Conservation (phyloP, 2,329 filamentous ascomycete genomes). For the Cladophialophora psammophila region DNA sequence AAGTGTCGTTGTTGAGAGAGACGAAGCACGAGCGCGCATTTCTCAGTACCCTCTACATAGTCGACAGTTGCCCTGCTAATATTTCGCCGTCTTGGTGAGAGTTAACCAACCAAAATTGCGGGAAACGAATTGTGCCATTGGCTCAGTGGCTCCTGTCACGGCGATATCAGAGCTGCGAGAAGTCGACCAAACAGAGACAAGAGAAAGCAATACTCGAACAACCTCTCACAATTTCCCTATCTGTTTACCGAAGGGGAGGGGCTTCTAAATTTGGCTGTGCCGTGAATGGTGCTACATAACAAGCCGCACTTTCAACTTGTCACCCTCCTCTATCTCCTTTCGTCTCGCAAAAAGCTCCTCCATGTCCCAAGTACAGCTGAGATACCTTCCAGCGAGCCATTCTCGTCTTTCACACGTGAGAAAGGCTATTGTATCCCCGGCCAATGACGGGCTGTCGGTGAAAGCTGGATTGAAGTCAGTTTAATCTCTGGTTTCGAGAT, state of each 20-base stretch:
- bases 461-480: slow-evolving; percentile 8
- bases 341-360: slow-evolving; percentile 33
- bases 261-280: neutral
- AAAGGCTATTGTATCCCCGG: slow-evolving; percentile 41
- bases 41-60: too few species aligned
- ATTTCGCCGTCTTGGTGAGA: too few species aligned
- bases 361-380: slow-evolving; percentile 41
- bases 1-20: too few species aligned
- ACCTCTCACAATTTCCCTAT: neutral
- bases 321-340: slow-evolving; percentile 33
- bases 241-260: neutral
- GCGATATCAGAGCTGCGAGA: too few species aligned
- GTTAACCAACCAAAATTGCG: too few species aligned
- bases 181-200: too few species aligned
- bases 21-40: too few species aligned
- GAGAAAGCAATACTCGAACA: too few species aligned
- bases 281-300: slow-evolving; percentile 1
- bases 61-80: too few species aligned
- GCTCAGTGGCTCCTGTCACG: too few species aligned
- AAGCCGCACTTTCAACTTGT: slow-evolving; percentile 29
- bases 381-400: slow-evolving; percentile 33
- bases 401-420: slow-evolving; percentile 39
- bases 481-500: neutral
- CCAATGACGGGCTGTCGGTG: slow-evolving; percentile 36
- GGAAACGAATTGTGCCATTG: too few species aligned